phyloP scores from a whole-genome alignment of 345 rosid species.

The Mangifera indica region DNA sequence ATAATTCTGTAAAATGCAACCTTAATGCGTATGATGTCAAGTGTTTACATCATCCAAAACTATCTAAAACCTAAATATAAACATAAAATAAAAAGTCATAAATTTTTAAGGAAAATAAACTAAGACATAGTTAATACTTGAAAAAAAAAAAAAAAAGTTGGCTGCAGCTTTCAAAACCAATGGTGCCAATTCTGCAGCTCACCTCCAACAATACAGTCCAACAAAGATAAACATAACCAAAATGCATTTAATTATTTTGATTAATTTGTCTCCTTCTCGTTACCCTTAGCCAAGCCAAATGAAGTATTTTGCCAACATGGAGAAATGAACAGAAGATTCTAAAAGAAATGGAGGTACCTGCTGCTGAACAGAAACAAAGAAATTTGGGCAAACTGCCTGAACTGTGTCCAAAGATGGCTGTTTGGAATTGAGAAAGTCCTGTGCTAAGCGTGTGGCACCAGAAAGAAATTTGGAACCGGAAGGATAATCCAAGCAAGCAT shows the following conservation, averaged over 20 bases:
- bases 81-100: too few species aligned
- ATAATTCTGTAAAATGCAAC: too few species aligned
- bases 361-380: constrained; percentile 76
- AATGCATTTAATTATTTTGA: background rate
- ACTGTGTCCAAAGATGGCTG: constrained; percentile 55
- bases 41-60: too few species aligned
- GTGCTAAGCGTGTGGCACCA: constrained; percentile 56
- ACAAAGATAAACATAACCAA: background rate
- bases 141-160: background rate
- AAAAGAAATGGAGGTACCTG: constrained; percentile 52
- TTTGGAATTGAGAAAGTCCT: constrained; percentile 58
- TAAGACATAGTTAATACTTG: background rate
- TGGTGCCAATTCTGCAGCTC: background rate
- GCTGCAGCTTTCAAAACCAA: background rate
- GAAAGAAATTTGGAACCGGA: constrained; percentile 68
- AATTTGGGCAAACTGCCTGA: constrained; percentile 62
- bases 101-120: too few species aligned
- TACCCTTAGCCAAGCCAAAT: background rate
- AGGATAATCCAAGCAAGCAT: constrained; percentile 69
- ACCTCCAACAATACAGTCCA: background rate
- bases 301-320: background rate
- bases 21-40: background rate
- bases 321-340: constrained; percentile 6
- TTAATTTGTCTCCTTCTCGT: background rate
- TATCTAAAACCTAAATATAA: background rate